phyloP scores from a whole-genome alignment of 2,329 filamentous ascomycete genomes.

The Juglanconis juglandina region DNA sequence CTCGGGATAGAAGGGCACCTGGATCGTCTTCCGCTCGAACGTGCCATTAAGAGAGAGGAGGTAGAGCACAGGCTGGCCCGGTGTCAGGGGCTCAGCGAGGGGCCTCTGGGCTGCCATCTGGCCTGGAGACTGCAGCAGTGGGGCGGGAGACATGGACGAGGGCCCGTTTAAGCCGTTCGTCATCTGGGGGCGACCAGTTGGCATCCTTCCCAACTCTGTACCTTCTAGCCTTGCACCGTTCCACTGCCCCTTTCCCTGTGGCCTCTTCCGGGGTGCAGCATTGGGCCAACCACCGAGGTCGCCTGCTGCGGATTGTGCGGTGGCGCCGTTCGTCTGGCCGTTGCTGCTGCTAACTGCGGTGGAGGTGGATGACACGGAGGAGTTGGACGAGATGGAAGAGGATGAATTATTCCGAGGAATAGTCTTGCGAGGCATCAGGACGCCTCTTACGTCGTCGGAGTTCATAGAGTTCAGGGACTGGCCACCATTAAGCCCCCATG shows the following conservation, averaged over 20 bases:
- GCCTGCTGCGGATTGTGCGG: slow-evolving; percentile 41
- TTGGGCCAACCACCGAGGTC: slow-evolving; percentile 52
- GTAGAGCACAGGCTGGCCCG: slow-evolving; percentile 74
- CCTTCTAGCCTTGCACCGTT: slow-evolving; percentile 45
- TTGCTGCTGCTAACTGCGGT: slow-evolving; percentile 62
- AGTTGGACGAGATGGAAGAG: slow-evolving; percentile 72
- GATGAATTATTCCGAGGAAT: slow-evolving; percentile 86
- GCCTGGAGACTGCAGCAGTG: slow-evolving; percentile 35
- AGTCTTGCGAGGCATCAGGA: slow-evolving; percentile 86
- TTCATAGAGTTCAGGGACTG: slow-evolving; percentile 64
- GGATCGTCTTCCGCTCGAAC: slow-evolving; percentile 95
- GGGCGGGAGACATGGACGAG: slow-evolving; percentile 34
- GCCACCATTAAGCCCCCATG: slow-evolving; percentile 61
- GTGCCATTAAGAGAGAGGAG: slow-evolving; percentile 90
- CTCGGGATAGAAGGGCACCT: slow-evolving; percentile 90
- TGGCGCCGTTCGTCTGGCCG: slow-evolving; percentile 58
- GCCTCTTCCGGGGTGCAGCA: slow-evolving; percentile 48
- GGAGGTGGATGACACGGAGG: slow-evolving; percentile 57
- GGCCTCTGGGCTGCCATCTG: slow-evolving; percentile 52
- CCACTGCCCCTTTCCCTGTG: slow-evolving; percentile 50
- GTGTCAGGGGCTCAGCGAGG: slow-evolving; percentile 57
- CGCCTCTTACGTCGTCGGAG: slow-evolving; percentile 78
- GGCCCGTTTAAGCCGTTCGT: slow-evolving; percentile 43
- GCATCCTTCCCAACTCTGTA: slow-evolving; percentile 44
- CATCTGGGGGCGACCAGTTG: slow-evolving; percentile 34